phyloP scores from a whole-genome alignment of 1,139 yeast genomes.

The Diutina catenulata region DNA sequence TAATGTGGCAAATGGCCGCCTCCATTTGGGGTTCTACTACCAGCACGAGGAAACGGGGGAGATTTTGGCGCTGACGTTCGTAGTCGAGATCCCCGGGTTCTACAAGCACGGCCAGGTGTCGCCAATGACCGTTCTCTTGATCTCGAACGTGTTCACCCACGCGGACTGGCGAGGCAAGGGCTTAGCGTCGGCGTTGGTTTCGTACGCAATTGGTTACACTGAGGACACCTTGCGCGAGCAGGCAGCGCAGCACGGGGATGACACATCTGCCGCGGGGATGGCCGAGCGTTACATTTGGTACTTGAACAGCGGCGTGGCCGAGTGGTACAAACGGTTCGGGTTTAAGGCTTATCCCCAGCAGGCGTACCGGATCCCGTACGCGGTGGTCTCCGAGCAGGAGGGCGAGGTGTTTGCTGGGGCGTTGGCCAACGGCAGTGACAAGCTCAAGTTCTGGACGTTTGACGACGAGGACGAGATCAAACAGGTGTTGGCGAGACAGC shows the following conservation, averaged over 20 bases:
- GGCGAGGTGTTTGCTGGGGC: constrained; percentile 15
- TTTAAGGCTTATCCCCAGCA: constrained; percentile 28
- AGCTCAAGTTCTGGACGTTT: constrained; percentile 16
- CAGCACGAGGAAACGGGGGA: constrained; percentile 14
- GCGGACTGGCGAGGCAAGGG: constrained; percentile 20
- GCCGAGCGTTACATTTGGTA: constrained; percentile 28
- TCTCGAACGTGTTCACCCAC: constrained; percentile 21
- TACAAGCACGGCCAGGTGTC: constrained; percentile 23
- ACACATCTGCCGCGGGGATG: constrained; percentile 22
- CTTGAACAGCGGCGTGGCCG: constrained; percentile 25
- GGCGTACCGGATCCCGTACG: constrained; percentile 21
- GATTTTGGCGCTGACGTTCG: constrained; percentile 18
- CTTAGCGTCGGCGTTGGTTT: constrained; percentile 18
- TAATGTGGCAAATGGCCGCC: constrained; percentile 8
- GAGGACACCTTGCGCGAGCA: constrained; percentile 19
- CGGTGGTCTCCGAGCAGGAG: constrained; percentile 13
- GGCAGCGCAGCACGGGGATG: constrained; percentile 15
- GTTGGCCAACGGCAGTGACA: constrained; percentile 15
- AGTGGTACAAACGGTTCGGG: constrained; percentile 25
- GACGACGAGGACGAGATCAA: constrained; percentile 23
- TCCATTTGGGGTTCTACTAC: constrained; percentile 17
- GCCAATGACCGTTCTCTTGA: constrained; percentile 16
- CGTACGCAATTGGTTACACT: constrained; percentile 19
- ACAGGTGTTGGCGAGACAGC: constrained; percentile 13
- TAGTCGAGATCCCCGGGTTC: constrained; percentile 18